phyloP scores from a whole-genome alignment of 306 rosid species.

The Delonix regia region DNA sequence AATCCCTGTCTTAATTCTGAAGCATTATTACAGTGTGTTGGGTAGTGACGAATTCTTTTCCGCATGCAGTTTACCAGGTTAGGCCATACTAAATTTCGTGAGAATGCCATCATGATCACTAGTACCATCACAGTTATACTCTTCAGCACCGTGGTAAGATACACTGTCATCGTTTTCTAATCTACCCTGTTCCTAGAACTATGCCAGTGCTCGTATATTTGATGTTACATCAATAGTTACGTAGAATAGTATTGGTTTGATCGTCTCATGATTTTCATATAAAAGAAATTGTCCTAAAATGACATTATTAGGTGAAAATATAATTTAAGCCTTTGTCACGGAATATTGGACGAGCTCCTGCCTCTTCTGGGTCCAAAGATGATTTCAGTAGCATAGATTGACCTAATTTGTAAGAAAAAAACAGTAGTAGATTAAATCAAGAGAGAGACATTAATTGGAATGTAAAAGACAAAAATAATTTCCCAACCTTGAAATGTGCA shows the following conservation, averaged over 20 bases:
- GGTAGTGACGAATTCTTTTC: constrained; percentile 14
- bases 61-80: constrained; percentile 74
- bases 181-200: constrained; percentile 9
- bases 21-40: not conserved
- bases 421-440: too few relatives aligned
- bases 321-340: not conserved
- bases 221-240: constrained; percentile 6
- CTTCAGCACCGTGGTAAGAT: constrained; percentile 93
- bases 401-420: not conserved
- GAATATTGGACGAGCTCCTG: not conserved
- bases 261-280: not conserved
- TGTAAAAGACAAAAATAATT: constrained; percentile 11
- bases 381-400: not conserved
- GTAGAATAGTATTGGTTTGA: not conserved
- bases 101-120: constrained; percentile 90
- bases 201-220: not conserved
- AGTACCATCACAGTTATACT: constrained; percentile 97
- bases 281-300: not conserved
- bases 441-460: too few relatives aligned
- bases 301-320: not conserved
- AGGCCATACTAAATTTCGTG: constrained; percentile 73
- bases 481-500: constrained; percentile 46
- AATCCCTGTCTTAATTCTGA: not conserved
- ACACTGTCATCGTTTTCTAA: constrained; percentile 2
- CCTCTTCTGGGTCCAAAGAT: not conserved